Evolutionary conservation across 192 early-diverging fungal genomes (phyloP), one percentile per base, ranked within the genome.

Genomic region (Coemansia sp.): DNA sequence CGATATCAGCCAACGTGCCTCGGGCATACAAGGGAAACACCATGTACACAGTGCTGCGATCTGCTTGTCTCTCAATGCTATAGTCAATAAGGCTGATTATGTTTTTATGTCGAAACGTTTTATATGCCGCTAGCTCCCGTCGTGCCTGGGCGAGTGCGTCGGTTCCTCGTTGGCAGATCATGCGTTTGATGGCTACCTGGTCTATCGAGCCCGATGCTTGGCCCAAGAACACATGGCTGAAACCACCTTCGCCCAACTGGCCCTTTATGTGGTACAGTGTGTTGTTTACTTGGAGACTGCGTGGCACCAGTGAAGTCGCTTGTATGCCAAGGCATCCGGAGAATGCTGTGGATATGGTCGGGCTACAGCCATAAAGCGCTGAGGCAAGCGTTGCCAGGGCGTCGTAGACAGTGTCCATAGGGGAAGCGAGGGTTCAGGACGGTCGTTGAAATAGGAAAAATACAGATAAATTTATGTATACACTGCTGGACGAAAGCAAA

Each of bases 231-330:
- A 90, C 87, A 45, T 78, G 78, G 28, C 85, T 83, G 66, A 87
- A 90, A 7, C 85, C 87, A 46, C 87, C 87, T 73, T 85, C 85
- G 24, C 87, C 87, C 19, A 90, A 64, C 6, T 81, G 58, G 28
- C 68, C 77, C 49, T 82, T 44, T 20, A 87, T 67, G 14, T 72
- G 77, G 60, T 84, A 87, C 18, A 69, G 67, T 14, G 78, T 61
- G 39, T 77, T 53, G 60, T 83, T 85, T 32, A 87, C n/a, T n/a
- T n/a, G n/a, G n/a, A n/a, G n/a, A n/a, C n/a, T n/a, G n/a, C n/a
- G n/a, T n/a, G n/a, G n/a, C n/a, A n/a, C n/a, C n/a, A n/a, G n/a
- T n/a, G n/a, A n/a, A n/a, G n/a, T n/a, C n/a, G n/a, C n/a, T n/a
- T n/a, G n/a, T n/a, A n/a, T n/a, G n/a, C n/a, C n/a, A n/a, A n/a